Percentiles rank a stretch among this genome's conserved stretches.
Conservation (phyloP, 2,329 filamentous ascomycete genomes). For the Calonectria fujianensis region DNA sequence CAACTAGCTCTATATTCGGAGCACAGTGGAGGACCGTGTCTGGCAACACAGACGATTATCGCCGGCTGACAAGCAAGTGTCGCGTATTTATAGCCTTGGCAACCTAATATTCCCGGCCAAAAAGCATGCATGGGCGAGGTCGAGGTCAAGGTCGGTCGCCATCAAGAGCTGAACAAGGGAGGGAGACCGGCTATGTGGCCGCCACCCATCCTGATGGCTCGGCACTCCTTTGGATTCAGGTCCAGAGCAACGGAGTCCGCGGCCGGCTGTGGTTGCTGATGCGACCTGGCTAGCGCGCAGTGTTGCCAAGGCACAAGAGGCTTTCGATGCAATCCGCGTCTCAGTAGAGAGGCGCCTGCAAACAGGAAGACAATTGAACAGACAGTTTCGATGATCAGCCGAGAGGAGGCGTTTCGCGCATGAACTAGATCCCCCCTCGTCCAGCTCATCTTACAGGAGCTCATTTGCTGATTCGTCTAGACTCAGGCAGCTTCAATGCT, state of each 20-base stretch:
- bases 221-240: slow-evolving; percentile 11
- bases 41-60: slow-evolving; percentile 18
- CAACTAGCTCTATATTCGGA: slow-evolving; percentile 8
- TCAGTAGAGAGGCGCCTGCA: slow-evolving; percentile 26
- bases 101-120: slow-evolving; percentile 22
- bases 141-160: not conserved
- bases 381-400: slow-evolving; percentile 29
- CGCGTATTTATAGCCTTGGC: slow-evolving; percentile 32
- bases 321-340: slow-evolving; percentile 23
- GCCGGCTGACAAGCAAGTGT: slow-evolving; percentile 30
- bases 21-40: slow-evolving; percentile 10
- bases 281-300: slow-evolving; percentile 9
- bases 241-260: not conserved
- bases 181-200: slow-evolving; percentile 16
- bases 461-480: slow-evolving; percentile 27
- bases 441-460: slow-evolving; percentile 27
- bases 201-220: slow-evolving; percentile 20
- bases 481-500: slow-evolving; percentile 29
- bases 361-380: slow-evolving; percentile 16
- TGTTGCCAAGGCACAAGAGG: not conserved
- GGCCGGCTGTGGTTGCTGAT: slow-evolving; percentile 1
- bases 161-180: not conserved
- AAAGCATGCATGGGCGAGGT: slow-evolving; percentile 30
- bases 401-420: slow-evolving; percentile 43
- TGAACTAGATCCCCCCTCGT: slow-evolving; percentile 43